Percentiles rank a stretch among this genome's conserved stretches.
Conservation (phyloP, 768 basidiomycete genomes). For the Phlebiopsis gigantea region DNA sequence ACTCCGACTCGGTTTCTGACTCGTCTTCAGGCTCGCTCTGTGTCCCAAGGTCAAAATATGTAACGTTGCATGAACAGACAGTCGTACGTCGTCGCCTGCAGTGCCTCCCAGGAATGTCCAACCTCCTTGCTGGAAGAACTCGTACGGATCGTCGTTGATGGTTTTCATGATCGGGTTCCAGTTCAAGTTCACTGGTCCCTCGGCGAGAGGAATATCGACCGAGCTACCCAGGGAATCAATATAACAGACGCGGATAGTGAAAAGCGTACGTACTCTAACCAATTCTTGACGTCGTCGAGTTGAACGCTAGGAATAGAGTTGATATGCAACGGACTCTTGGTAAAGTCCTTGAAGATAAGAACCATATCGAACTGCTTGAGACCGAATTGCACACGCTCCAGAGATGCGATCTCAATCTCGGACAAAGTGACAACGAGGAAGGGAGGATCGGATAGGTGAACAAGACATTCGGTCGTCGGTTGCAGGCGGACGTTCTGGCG, state of each 20-base stretch:
- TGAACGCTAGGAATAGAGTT: slow-evolving; percentile 90
- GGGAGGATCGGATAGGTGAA: slow-evolving; percentile 91
- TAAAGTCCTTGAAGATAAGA: slow-evolving; percentile 96
- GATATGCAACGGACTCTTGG: slow-evolving; percentile 87
- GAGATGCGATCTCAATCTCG: slow-evolving; percentile 94
- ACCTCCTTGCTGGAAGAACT: slow-evolving; percentile 95
- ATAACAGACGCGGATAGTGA: not conserved
- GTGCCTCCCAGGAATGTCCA: slow-evolving; percentile 86
- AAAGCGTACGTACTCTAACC: slow-evolving; percentile 83
- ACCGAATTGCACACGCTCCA: slow-evolving; percentile 95
- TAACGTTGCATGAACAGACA: not conserved
- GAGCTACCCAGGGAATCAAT: slow-evolving; percentile 50
- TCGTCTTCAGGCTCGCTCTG: slow-evolving; percentile 60
- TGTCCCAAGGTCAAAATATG: slow-evolving; percentile 13
- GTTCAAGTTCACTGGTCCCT: slow-evolving; percentile 95
- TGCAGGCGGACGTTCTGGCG: slow-evolving; percentile 91
- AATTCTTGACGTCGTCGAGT: slow-evolving; percentile 97
- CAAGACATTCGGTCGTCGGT: slow-evolving; percentile 94
- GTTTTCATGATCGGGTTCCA: slow-evolving; percentile 99
- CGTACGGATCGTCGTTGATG: slow-evolving; percentile 91
- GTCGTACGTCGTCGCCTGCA: slow-evolving; percentile 51
- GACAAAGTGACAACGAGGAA: slow-evolving; percentile 92
- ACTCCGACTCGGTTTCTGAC: slow-evolving; percentile 65
- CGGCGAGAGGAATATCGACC: slow-evolving; percentile 93
- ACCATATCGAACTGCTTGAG: slow-evolving; percentile 97